Percentiles rank a stretch among this genome's conserved stretches.
Evolutionary conservation across 2,329 filamentous ascomycete species (phyloP).

Genomic region (Clarireedia paspali): DNA sequence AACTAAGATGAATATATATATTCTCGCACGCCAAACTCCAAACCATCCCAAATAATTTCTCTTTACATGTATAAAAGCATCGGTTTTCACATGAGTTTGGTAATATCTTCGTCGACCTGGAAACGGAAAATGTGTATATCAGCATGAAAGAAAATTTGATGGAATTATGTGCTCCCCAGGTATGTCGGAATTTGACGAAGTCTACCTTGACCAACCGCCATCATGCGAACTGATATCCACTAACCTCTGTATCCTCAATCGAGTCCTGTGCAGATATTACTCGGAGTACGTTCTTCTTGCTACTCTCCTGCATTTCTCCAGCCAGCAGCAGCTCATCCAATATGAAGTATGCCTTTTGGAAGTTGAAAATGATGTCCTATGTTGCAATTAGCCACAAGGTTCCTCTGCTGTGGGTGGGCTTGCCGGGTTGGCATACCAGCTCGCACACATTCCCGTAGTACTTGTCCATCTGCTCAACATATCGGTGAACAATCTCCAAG

Average conservation of each 20-base stretch:
- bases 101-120: slow-evolving; percentile 32
- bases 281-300: slow-evolving; percentile 95
- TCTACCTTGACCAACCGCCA: slow-evolving; percentile 17
- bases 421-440: slow-evolving; percentile 36
- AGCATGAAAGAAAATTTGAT: slow-evolving; percentile 8
- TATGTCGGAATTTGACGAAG: slow-evolving; percentile 29
- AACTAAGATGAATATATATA: slow-evolving; percentile 10
- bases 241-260: slow-evolving; percentile 98
- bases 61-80: slow-evolving; percentile 15
- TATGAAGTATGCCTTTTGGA: slow-evolving; percentile 99
- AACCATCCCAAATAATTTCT: slow-evolving; percentile 11
- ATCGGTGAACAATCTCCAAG: slow-evolving; percentile 96
- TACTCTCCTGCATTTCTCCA: slow-evolving; percentile 96
- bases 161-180: background rate
- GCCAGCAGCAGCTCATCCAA: slow-evolving; percentile 92
- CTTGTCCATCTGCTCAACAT: slow-evolving; percentile 99
- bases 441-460: slow-evolving; percentile 99
- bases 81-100: slow-evolving; percentile 30
- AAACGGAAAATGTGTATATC: slow-evolving; percentile 24
- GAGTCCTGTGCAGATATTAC: slow-evolving; percentile 97
- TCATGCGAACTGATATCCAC: slow-evolving; percentile 12
- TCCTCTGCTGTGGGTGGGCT: background rate
- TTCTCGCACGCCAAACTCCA: slow-evolving; percentile 17
- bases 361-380: slow-evolving; percentile 72
- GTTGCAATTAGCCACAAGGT: background rate